Base-by-base conservation (phyloP, 257 asterid genomes). In the Scutellaria baicalensis region DNA sequence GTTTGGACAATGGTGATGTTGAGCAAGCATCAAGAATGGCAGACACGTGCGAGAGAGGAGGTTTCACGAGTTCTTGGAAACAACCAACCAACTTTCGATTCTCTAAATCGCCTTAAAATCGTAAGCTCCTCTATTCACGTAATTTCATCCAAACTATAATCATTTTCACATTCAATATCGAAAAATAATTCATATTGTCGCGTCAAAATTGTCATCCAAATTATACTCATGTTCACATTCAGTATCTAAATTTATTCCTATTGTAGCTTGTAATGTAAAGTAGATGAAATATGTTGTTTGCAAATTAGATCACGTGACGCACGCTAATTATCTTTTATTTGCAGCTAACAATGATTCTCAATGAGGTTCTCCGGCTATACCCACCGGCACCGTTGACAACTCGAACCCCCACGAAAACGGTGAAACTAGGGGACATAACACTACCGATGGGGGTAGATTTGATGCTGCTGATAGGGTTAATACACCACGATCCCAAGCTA, bases 1-100 rank as follows among this genome's bases (percentile, higher is more conserved):
- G 81, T 73, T 0, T 84, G 84, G 85, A 78, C 85, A 13, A 66
- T 82, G 83, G 84, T 84, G 20, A 61, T 77, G 80, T 63, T 84
- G 20, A 49, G 85, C 70, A 59, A 74, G 55, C 85, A 84, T 64
- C 85, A 67, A n/a, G 75, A 82, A 31, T 84, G 87, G 90, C 90
- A 81, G 13, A 13, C 59, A 2, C 77, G 78, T 3, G 85, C 81
- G 0, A 68, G 85, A 9, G 75, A 74, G 1, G 85, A 81, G 73
- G 83, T 81, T 20, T 5, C 59, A 1, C 75, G 27, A 23, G 81
- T 75, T 8, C 64, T 84, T 27, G 81, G 85, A 6, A 10, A 64
- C 16, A 57, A 51, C 3, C 45, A 59, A 1, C 84, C 85, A 2
- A 71, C 68, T 18, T 62, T 54, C 68, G 82, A 82, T 1, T 72